A percentile compares a stretch with the other conserved stretches of the same genome.
Conservation (phyloP, 768 basidiomycete species). For the Rhizopogon vinicolor region DNA sequence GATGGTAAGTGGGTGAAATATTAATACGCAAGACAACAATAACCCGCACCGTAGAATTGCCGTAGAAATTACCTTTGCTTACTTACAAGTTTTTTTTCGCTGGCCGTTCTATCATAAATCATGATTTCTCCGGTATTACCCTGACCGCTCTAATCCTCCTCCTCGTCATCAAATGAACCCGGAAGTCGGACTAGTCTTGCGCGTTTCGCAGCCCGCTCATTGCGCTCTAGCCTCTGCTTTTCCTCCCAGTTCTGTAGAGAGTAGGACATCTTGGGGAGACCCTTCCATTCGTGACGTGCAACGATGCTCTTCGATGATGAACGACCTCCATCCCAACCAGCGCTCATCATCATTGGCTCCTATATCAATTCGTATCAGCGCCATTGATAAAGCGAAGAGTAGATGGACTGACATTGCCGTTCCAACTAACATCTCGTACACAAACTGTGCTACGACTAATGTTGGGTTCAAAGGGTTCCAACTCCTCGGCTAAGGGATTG, state of each 20-base stretch:
- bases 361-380: conserved; percentile 19
- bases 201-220: conserved; percentile 17
- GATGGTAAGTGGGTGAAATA: too few species aligned
- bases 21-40: too few species aligned
- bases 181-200: conserved; percentile 13
- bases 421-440: conserved; percentile 96
- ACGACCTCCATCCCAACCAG: conserved; percentile 74
- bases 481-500: conserved; percentile 68
- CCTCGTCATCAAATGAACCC: conserved; percentile 20
- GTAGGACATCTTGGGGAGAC: conserved; percentile 65
- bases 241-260: conserved; percentile 74
- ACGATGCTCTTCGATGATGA: conserved; percentile 48
- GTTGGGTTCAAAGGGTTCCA: conserved; percentile 21
- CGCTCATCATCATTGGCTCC: conserved; percentile 91
- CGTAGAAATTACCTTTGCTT: too few species aligned
- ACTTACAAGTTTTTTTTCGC: too few species aligned
- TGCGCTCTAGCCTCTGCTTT: conserved; percentile 36
- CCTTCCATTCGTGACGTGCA: conserved; percentile 96
- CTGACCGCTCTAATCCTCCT: conserved; percentile 9
- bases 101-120: neutral
- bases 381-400: neutral
- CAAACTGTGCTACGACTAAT: conserved; percentile 38
- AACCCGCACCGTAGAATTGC: too few species aligned
- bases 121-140: neutral
- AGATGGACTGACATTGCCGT: conserved; percentile 38